phyloP scores from a whole-genome alignment of 495 filamentous ascomycete species.

The Hypomontagnella monticulosa region DNA sequence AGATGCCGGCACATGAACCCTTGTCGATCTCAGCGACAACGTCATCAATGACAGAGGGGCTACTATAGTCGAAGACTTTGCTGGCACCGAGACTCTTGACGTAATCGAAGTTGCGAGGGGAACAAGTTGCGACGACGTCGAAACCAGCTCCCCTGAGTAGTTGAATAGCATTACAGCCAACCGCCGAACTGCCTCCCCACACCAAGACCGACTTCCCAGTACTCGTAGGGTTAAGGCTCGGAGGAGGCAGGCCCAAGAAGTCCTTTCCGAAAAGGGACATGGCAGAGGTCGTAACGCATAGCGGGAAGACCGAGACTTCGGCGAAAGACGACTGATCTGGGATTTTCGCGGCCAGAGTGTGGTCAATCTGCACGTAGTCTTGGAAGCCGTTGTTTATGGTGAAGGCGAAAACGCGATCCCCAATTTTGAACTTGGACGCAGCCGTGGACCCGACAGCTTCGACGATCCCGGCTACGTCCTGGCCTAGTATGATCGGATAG shows the following conservation, averaged over 20 bases:
- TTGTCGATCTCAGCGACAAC: slow-evolving; percentile 43
- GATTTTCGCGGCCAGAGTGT: slow-evolving; percentile 18
- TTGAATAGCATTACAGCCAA: slow-evolving; percentile 70
- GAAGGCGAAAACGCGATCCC: slow-evolving; percentile 28
- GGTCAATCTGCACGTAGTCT: slow-evolving; percentile 22
- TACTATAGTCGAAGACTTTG: slow-evolving; percentile 61
- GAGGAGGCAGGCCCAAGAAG: slow-evolving; percentile 15
- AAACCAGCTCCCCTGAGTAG: slow-evolving; percentile 65
- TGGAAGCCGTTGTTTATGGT: slow-evolving; percentile 26
- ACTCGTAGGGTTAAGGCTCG: slow-evolving; percentile 9
- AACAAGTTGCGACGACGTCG: slow-evolving; percentile 64
- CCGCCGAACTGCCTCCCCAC: slow-evolving; percentile 67
- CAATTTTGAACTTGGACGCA: slow-evolving; percentile 13
- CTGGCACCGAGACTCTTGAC: slow-evolving; percentile 63
- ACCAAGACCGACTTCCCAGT: slow-evolving; percentile 52
- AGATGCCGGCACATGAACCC: slow-evolving; percentile 29
- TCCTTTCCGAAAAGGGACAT: slow-evolving; percentile 19
- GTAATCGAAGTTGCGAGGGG: slow-evolving; percentile 61
- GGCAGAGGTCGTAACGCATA: slow-evolving; percentile 18
- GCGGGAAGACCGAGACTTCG: slow-evolving; percentile 20
- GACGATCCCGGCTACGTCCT: slow-evolving; percentile 22
- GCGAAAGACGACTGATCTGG: slow-evolving; percentile 14
- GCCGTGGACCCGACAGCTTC: slow-evolving; percentile 16
- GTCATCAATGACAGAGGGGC: slow-evolving; percentile 40
- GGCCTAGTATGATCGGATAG: slow-evolving; percentile 26